Evolutionary conservation across 441 rosid genomes (phyloP).

Genomic region (Gossypium laxum): DNA sequence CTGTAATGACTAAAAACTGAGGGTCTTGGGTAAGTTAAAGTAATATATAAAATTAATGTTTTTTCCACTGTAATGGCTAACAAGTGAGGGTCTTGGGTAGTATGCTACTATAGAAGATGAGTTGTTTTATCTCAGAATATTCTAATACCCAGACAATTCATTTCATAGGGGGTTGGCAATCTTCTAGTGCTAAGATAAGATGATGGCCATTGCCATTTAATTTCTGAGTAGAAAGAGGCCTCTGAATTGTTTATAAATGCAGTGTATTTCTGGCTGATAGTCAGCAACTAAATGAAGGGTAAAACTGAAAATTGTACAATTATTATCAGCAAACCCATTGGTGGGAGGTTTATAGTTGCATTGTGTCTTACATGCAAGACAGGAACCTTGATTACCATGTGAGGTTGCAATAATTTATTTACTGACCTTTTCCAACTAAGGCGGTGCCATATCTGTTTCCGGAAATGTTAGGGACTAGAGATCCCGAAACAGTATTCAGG

Average conservation of each 20-base stretch:
- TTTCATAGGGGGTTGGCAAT: background rate
- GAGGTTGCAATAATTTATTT: background rate
- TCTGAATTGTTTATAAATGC: slow-evolving; percentile 4
- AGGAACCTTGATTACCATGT: background rate
- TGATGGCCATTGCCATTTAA: background rate
- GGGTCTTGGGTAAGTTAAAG: background rate
- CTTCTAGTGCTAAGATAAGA: background rate
- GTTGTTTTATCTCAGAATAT: background rate
- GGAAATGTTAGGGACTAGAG: background rate
- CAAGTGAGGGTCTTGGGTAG: background rate
- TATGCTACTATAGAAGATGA: background rate
- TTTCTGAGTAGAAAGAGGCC: background rate
- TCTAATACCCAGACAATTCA: background rate
- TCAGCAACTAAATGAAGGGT: background rate
- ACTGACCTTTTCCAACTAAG: background rate
- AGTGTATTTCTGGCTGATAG: background rate
- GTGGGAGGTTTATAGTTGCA: background rate
- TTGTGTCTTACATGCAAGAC: background rate
- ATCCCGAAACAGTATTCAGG: background rate
- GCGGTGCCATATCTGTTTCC: background rate
- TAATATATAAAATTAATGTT: background rate
- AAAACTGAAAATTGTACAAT: background rate
- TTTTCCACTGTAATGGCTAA: background rate
- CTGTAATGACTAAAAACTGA: background rate
- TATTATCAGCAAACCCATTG: background rate